These are phyloP conservation scores for Termitomyces sp. DNA, from an alignment of 768 basidiomycete species.

Conservation along the genomic window DNA sequence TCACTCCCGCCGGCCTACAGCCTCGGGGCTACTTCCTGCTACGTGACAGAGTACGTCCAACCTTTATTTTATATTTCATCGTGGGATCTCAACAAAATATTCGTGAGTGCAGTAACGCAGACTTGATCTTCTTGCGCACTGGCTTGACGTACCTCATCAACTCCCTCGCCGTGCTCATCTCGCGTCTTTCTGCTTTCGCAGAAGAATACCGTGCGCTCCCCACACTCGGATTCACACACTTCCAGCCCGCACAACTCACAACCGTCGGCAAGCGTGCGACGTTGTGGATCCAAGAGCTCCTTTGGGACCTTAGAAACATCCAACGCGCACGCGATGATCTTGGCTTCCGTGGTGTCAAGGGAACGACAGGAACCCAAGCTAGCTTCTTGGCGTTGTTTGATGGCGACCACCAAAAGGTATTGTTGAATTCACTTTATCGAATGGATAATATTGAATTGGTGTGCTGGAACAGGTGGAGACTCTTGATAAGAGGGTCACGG, in stretches of 20 bases:
- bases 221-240: conserved; percentile 96
- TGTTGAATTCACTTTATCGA: not conserved
- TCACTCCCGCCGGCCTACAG: not conserved
- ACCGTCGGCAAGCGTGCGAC: conserved; percentile 97
- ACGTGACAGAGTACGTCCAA: conserved; percentile 83
- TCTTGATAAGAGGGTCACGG: conserved; percentile 84
- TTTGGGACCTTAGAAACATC: conserved; percentile 96
- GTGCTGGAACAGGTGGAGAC: conserved; percentile 61
- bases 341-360: conserved; percentile 97
- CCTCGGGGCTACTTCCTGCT: conserved; percentile 92
- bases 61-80: not conserved
- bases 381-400: conserved; percentile 93
- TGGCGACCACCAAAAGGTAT: conserved; percentile 88
- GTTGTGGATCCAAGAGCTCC: conserved; percentile 95
- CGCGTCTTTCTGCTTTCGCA: conserved; percentile 82
- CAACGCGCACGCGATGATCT: conserved; percentile 86
- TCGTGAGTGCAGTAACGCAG: conserved; percentile 72
- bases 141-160: conserved; percentile 80
- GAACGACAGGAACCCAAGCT: conserved; percentile 98
- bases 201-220: conserved; percentile 82
- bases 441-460: not conserved
- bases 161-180: conserved; percentile 88
- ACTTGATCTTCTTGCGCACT: conserved; percentile 92
- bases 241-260: conserved; percentile 97
- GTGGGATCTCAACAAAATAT: not conserved